These are phyloP conservation scores for Lentinula guzmanii DNA, from an alignment of 768 basidiomycete species.

Conservation along the genomic window DNA sequence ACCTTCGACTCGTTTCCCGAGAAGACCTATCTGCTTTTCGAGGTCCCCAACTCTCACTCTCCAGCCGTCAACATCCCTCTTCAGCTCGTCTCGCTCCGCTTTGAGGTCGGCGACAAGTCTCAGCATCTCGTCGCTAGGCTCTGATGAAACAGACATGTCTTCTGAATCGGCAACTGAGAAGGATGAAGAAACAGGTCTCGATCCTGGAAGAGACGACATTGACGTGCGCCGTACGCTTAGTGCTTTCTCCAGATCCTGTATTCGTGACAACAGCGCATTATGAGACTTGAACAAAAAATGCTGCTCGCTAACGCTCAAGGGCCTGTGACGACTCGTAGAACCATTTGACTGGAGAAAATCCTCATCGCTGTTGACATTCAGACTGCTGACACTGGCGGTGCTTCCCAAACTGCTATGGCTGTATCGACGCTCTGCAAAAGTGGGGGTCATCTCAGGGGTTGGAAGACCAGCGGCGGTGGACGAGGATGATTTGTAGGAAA, in stretches of 20 bases:
- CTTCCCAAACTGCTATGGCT: conserved; percentile 13
- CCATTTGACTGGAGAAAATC: conserved; percentile 29
- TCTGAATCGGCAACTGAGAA: conserved; percentile 41
- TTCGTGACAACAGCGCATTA: conserved; percentile 74
- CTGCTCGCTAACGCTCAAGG: conserved; percentile 70
- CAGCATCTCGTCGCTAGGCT: conserved; percentile 75
- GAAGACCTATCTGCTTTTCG: conserved; percentile 60
- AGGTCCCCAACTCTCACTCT: conserved; percentile 68
- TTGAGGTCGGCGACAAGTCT: conserved; percentile 73
- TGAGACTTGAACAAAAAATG: conserved; percentile 85
- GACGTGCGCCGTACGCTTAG: conserved; percentile 39
- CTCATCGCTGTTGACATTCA: conserved; percentile 26
- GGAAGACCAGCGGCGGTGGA: conserved; percentile 46
- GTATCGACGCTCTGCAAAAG: conserved; percentile 37
- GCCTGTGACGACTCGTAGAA: conserved; percentile 27
- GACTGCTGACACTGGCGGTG: conserved; percentile 18
- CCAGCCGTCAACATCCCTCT: conserved; percentile 87
- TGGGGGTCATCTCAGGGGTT: conserved; percentile 73
- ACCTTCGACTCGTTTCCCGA: conserved; percentile 66
- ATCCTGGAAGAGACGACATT: conserved; percentile 23
- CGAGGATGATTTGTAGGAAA: conserved; percentile 63
- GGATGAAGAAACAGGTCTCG: conserved; percentile 35
- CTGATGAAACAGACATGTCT: conserved; percentile 29
- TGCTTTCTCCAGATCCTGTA: conserved; percentile 74
- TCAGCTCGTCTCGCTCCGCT: conserved; percentile 83